A percentile compares a stretch with the other conserved stretches of the same genome.
phyloP scores from a whole-genome alignment of 805 yeast genomes.

The Hermanozyma aechmeae region DNA sequence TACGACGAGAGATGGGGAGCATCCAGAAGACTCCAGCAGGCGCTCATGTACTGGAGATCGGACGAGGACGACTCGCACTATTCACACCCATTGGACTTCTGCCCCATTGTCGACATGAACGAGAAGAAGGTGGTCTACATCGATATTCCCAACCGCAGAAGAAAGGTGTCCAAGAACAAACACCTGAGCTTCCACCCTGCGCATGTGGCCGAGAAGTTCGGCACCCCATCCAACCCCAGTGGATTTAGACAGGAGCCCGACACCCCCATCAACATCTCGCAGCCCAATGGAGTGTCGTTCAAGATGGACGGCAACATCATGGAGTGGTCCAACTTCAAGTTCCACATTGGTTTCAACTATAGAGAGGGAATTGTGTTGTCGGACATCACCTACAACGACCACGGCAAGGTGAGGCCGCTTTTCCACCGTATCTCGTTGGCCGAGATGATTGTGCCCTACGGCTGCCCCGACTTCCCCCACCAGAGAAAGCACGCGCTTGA shows the following conservation, averaged over 20 bases:
- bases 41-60: conserved; percentile 68
- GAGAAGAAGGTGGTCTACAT: conserved; percentile 59
- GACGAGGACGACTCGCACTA: conserved; percentile 71
- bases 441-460: conserved; percentile 84
- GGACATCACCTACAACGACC: conserved; percentile 67
- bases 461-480: conserved; percentile 70
- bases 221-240: conserved; percentile 32
- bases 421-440: conserved; percentile 72
- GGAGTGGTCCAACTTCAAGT: conserved; percentile 69
- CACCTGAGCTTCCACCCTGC: conserved; percentile 65
- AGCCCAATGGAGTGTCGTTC: conserved; percentile 79
- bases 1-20: conserved; percentile 76
- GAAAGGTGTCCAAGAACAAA: conserved; percentile 58
- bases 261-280: conserved; percentile 62
- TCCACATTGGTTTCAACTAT: conserved; percentile 79
- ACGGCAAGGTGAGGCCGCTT: conserved; percentile 61
- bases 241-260: conserved; percentile 48
- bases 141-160: conserved; percentile 68
- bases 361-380: conserved; percentile 65
- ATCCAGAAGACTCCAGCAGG: conserved; percentile 67
- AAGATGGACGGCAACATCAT: conserved; percentile 58
- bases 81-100: conserved; percentile 71
- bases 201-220: conserved; percentile 44
- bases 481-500: conserved; percentile 83
- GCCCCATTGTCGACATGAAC: conserved; percentile 75